Evolutionary conservation across 352 stramenopile genomes (phyloP), one percentile per base, ranked within the genome.

Genomic region (Globisporangium nunn): DNA sequence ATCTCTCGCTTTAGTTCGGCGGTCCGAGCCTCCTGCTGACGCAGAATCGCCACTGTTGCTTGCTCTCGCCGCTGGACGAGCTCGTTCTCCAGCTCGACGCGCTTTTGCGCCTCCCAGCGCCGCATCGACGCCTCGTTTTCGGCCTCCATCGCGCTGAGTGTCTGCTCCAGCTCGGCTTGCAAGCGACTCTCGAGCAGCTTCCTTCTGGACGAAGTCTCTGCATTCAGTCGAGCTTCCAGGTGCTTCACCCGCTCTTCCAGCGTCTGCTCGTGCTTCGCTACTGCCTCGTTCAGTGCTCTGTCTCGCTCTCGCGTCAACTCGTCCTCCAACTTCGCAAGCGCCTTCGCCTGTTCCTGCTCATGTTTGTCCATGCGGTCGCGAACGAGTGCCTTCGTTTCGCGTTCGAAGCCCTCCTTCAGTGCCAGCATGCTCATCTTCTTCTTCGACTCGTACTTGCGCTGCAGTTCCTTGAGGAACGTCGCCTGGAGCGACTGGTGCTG

Each of bases 381-480:
- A 12, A 88, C 69, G 5, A 72, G 56, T 2, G 67, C 47, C 39
- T 84, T 81, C 2, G 75, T 83, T 37, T 88, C 72, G 18, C 57
- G 64, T 45, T 88, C 76, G 50, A 70, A 75, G n/a, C 65, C 62
- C 23, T 85, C 77, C 44, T 71, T 73, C 31, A 87, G 44, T 10
- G 54, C 47, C 44, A 86, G 61, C 3, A 88, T 50, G 31, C 66
- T 56, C 66, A 86, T 65, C 33, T 78, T 71, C 53, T 85, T 82
- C 54, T 80, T 85, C 6, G 75, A 86, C 44, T 83, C 71, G 40
- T 78, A 88, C 57, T 84, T 82, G 46, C 74, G 75, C 56, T 78
- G 69, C 33, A 88, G 61, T 23, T 88, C 75, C 50, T 75, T 68
- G 41, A 88, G 49, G 33, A 81, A 78, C 10, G 52, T 12, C 0